These are phyloP conservation scores for Trebouxiophyceae sp. DNA, from an alignment of 163 green algal species.

Conservation along the genomic window DNA sequence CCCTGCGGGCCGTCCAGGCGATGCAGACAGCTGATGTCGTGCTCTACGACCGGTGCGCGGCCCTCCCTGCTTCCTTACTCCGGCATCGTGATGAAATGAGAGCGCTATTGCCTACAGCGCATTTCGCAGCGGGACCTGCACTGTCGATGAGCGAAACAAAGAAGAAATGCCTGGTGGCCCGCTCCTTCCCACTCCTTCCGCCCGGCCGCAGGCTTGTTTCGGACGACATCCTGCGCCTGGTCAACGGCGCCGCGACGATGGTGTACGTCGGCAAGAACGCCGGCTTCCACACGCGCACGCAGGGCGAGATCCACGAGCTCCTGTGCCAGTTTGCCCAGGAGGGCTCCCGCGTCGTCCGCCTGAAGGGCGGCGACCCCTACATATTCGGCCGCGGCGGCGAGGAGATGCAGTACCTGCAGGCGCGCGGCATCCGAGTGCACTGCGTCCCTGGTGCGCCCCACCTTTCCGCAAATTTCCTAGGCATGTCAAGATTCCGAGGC, in stretches of 20 bases:
- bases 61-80: too few species aligned
- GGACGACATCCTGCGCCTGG: slow-evolving; percentile 80
- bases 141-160: too few species aligned
- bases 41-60: slow-evolving; percentile 83
- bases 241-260: slow-evolving; percentile 71
- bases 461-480: too few species aligned
- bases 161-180: too few species aligned
- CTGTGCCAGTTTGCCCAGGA: slow-evolving; percentile 77
- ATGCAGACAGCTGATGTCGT: slow-evolving; percentile 93
- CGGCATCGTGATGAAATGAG: too few species aligned
- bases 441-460: slow-evolving; percentile 62
- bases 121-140: too few species aligned
- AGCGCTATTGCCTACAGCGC: too few species aligned
- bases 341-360: slow-evolving; percentile 57
- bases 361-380: slow-evolving; percentile 96
- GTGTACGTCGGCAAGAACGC: slow-evolving; percentile 96
- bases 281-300: slow-evolving; percentile 88
- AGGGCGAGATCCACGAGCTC: slow-evolving; percentile 93
- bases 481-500: too few species aligned
- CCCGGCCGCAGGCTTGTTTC: slow-evolving; percentile 75
- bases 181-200: too few species aligned
- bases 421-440: slow-evolving; percentile 72
- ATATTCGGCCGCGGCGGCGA: slow-evolving; percentile 89
- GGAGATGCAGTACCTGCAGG: slow-evolving; percentile 78
- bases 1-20: slow-evolving; percentile 76